Base-by-base conservation (phyloP, 768 basidiomycete genomes). In the Holtermanniella nyarrowii region DNA sequence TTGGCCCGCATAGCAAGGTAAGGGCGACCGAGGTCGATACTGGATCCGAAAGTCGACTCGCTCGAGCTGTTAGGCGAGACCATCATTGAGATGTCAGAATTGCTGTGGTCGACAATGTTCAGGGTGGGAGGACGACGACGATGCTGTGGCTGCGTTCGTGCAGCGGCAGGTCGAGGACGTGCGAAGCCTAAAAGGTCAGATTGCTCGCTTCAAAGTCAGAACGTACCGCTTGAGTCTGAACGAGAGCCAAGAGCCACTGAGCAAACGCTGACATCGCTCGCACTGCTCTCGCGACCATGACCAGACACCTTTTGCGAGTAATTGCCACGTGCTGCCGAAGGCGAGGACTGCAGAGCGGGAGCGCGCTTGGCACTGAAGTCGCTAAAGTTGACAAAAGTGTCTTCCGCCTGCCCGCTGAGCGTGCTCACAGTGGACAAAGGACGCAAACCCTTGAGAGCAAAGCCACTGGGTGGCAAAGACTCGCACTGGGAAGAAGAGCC, bases 391-490 rank as follows among this genome's bases (percentile, higher is more conserved):
- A 54, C 26, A 44, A 62, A 62, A 1, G 65, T 62, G 42, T 66
- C 62, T 18, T 66, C 60, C 1, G 39, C 39, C 41, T 44, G 48
- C 16, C 50, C 57, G 31, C 41, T 57, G 5, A 54, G 45, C 1
- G 49, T 57, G 44, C 54, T 56, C 27, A 66, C 42, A 20, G 37
- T 50, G 0, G 65, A 66, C 1, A 63, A 39, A 0, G 65, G 65
- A 26, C 64, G 21, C 11, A 59, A 48, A 14, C 58, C 56, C 21
- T 53, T 58, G 26, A 65, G 60, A 57, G 57, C 62, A 65, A 12
- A 39, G 47, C n/a, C 46, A 46, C 21, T 57, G 55, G 1, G 57
- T 46, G 22, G 57, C 58, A 44, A 62, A 62, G 24, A 65, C 42
- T n/a, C n/a, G n/a, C n/a, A n/a, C 10, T 37, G 10, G 10, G 31